phyloP scores from a whole-genome alignment of 2,329 filamentous ascomycete species.

The Cucurbitaria berberidis region DNA sequence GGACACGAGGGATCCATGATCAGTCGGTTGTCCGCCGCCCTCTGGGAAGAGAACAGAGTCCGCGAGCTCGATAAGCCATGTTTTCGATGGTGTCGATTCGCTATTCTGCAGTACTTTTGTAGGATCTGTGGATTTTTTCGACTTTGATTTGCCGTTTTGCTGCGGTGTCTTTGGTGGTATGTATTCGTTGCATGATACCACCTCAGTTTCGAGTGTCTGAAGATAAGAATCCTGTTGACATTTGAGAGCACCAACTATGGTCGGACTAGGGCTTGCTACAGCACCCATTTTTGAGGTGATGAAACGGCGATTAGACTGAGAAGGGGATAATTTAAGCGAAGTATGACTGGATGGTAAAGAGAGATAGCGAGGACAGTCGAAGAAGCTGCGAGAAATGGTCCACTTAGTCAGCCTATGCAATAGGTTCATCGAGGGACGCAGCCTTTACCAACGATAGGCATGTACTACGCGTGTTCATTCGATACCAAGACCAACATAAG shows the following conservation, averaged over 20 bases:
- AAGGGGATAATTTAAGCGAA: not conserved
- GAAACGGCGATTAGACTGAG: not conserved
- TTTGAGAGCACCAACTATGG: constrained; percentile 39
- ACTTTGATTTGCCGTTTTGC: constrained; percentile 29
- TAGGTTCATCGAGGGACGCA: constrained; percentile 7
- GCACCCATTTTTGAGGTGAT: constrained; percentile 22
- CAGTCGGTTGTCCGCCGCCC: constrained; percentile 42
- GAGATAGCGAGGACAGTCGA: constrained; percentile 7
- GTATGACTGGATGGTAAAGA: constrained; percentile 12
- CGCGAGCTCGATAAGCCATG: constrained; percentile 40
- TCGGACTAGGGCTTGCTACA: constrained; percentile 17
- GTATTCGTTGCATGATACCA: constrained; percentile 41
- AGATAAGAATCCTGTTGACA: constrained; percentile 45
- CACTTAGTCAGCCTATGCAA: constrained; percentile 18
- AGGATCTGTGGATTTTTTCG: constrained; percentile 35
- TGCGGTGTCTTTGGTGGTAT: constrained; percentile 24
- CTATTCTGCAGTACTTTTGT: constrained; percentile 21
- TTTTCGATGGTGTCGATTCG: constrained; percentile 16
- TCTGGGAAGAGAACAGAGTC: constrained; percentile 45
- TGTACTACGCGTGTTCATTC: too few species aligned
- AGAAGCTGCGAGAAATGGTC: constrained; percentile 18
- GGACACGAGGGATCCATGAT: constrained; percentile 37
- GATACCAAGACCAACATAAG: not conserved
- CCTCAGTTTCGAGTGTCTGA: constrained; percentile 36
- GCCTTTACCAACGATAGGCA: not conserved